phyloP scores from a whole-genome alignment of 257 asterid genomes.

The Solanum bulbocastanum region DNA sequence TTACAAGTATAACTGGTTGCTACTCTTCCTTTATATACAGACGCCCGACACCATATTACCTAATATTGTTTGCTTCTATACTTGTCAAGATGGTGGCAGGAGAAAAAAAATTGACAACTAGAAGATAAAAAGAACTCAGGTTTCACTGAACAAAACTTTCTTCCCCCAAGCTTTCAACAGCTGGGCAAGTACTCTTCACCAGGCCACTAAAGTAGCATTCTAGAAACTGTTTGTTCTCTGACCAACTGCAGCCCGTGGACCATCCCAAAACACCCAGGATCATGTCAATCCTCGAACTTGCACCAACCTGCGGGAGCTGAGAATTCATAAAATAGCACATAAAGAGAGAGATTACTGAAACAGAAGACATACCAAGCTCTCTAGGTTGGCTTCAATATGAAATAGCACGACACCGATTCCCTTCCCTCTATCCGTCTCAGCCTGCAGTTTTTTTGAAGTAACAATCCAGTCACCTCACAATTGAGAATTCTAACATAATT shows the following conservation, averaged over 20 bases:
- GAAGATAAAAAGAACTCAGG: conserved; percentile 6
- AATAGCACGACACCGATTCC: conserved; percentile 78
- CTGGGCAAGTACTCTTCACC: conserved; percentile 15
- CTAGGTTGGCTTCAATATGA: conserved; percentile 67
- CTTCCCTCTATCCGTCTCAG: conserved; percentile 60
- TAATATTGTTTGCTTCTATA: conserved; percentile 19
- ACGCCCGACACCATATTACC: conserved; percentile 21
- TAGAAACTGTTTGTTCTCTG: conserved; percentile 37
- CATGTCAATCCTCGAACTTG: conserved; percentile 61
- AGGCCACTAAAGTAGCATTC: conserved; percentile 36
- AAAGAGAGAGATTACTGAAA: not conserved
- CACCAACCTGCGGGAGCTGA: conserved; percentile 32
- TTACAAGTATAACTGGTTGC: conserved; percentile 46
- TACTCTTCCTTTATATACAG: conserved; percentile 47
- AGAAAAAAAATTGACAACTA: conserved; percentile 12
- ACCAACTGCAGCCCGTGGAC: conserved; percentile 94
- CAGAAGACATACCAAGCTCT: conserved; percentile 50
- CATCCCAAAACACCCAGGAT: conserved; percentile 83
- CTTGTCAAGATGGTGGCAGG: not conserved
- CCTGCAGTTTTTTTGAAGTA: conserved; percentile 28
- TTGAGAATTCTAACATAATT: not conserved
- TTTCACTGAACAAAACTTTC: conserved; percentile 39
- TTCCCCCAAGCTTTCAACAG: conserved; percentile 20
- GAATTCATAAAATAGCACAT: not conserved
- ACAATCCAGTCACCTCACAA: not conserved